Evolutionary conservation across 2,329 filamentous ascomycete genomes (phyloP).

Genomic region (Thelonectria blattea): DNA sequence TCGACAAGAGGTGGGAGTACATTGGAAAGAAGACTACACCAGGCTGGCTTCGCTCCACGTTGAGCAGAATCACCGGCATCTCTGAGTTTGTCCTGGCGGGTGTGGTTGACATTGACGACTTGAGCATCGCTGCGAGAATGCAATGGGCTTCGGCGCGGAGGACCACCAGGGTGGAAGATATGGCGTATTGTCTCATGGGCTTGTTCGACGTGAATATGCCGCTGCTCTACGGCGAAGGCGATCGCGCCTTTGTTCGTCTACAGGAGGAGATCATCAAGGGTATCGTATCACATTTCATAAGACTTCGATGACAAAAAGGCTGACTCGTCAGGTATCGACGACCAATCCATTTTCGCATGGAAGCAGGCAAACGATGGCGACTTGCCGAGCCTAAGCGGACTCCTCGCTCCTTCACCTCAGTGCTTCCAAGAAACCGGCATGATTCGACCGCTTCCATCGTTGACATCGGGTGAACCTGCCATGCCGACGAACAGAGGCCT

Average conservation of each 20-base stretch:
- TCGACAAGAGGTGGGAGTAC: slow-evolving; percentile 5
- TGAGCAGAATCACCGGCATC: slow-evolving; percentile 12
- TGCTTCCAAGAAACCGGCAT: not conserved
- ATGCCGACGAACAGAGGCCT: not conserved
- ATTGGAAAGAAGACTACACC: slow-evolving; percentile 9
- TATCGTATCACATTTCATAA: not conserved
- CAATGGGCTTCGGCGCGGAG: slow-evolving; percentile 5
- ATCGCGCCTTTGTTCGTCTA: slow-evolving; percentile 7
- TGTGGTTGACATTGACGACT: not conserved
- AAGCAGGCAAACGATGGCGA: not conserved
- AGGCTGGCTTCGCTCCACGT: not conserved
- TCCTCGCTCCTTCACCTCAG: not conserved
- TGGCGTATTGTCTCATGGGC: slow-evolving; percentile 12
- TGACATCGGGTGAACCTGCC: not conserved
- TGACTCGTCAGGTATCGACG: not conserved
- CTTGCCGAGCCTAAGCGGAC: not conserved
- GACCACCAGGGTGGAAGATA: slow-evolving; percentile 11
- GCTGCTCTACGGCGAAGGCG: slow-evolving; percentile 6
- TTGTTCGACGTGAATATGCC: slow-evolving; percentile 15
- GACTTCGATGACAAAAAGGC: not conserved
- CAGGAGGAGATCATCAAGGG: slow-evolving; percentile 15
- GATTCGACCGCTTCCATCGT: not conserved
- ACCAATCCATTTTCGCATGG: slow-evolving; percentile 7
- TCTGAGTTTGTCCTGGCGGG: not conserved
- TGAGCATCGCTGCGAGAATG: slow-evolving; percentile 14